phyloP scores from a whole-genome alignment of 305 asterid species.

The Lippia alba region DNA sequence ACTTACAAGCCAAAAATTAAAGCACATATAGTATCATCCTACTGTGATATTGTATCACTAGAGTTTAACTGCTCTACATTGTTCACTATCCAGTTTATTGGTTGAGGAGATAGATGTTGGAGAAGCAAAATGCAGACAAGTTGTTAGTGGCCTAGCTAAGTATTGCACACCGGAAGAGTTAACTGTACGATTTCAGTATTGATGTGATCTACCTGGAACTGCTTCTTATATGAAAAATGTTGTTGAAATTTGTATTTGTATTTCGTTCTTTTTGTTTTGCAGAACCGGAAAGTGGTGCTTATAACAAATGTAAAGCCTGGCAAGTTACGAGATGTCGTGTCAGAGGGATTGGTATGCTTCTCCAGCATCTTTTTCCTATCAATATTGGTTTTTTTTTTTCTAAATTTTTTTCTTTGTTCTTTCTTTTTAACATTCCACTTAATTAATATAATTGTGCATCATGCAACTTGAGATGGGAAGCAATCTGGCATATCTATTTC shows the following conservation, averaged over 20 bases:
- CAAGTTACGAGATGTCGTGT: conserved; percentile 87
- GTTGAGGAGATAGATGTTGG: conserved; percentile 99
- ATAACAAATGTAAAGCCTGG: conserved; percentile 95
- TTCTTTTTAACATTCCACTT: not conserved
- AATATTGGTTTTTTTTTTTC: not conserved
- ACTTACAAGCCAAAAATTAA: not conserved
- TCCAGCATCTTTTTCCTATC: conserved; percentile 13
- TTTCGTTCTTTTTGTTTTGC: conserved; percentile 39
- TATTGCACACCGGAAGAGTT: conserved; percentile 84
- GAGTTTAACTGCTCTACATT: conserved; percentile 17
- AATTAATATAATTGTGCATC: not conserved
- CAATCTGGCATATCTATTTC: too few species aligned
- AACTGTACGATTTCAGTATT: conserved; percentile 54
- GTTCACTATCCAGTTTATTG: conserved; percentile 65
- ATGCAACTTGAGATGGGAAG: too few species aligned
- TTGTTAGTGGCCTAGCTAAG: conserved; percentile 95
- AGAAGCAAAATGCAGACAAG: conserved; percentile 88
- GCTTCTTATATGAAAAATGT: conserved; percentile 1
- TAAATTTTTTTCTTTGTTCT: not conserved
- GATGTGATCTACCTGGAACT: conserved; percentile 5
- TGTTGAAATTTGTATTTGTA: conserved; percentile 30
- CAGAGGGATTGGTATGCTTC: conserved; percentile 88
- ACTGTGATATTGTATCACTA: conserved; percentile 10
- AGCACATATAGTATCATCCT: conserved; percentile 3
- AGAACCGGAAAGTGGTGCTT: conserved; percentile 85